Conservation (phyloP, 164 flowering plant species). For the Amborella trichopoda region DNA sequence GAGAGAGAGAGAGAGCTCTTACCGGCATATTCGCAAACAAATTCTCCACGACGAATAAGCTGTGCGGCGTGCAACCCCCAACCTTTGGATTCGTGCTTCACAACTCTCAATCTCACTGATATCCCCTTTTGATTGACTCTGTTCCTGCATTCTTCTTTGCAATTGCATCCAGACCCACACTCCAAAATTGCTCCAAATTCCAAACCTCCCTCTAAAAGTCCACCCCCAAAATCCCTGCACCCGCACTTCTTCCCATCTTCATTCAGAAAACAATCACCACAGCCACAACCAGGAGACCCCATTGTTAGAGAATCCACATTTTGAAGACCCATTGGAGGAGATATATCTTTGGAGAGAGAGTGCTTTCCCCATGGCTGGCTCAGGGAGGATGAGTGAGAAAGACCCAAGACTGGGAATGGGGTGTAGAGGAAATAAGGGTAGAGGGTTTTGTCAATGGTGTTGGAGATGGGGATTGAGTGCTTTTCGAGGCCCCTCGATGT, state of each 20-base stretch:
- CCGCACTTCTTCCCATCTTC: slow-evolving; percentile 28
- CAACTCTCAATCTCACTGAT: slow-evolving; percentile 42
- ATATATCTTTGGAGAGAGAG: too few relatives aligned
- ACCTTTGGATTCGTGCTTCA: slow-evolving; percentile 45
- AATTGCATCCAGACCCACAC: slow-evolving; percentile 64
- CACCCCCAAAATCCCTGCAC: slow-evolving; percentile 11
- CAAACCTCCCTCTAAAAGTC: slow-evolving; percentile 7
- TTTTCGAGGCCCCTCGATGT: slow-evolving; percentile 57
- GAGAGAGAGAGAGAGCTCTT: neutral
- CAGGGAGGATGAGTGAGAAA: slow-evolving; percentile 6
- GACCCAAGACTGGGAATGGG: slow-evolving; percentile 25
- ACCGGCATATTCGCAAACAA: slow-evolving; percentile 90
- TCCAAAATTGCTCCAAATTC: slow-evolving; percentile 25
- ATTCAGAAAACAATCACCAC: slow-evolving; percentile 19
- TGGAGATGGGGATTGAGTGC: slow-evolving; percentile 53
- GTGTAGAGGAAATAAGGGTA: slow-evolving; percentile 72
- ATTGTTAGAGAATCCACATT: too few relatives aligned
- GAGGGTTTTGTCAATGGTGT: slow-evolving; percentile 34
- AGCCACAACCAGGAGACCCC: slow-evolving; percentile 47
- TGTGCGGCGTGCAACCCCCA: slow-evolving; percentile 75
- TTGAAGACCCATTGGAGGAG: too few relatives aligned
- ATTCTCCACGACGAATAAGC: slow-evolving; percentile 36
- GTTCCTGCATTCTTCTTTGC: slow-evolving; percentile 48
- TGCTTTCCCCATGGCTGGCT: slow-evolving; percentile 51
- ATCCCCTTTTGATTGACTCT: slow-evolving; percentile 60